A percentile compares a stretch with the other conserved stretches of the same genome.
These are phyloP conservation scores for Limonium bicolor DNA, from an alignment of 148 eudicot genomes.

Conservation along the genomic window DNA sequence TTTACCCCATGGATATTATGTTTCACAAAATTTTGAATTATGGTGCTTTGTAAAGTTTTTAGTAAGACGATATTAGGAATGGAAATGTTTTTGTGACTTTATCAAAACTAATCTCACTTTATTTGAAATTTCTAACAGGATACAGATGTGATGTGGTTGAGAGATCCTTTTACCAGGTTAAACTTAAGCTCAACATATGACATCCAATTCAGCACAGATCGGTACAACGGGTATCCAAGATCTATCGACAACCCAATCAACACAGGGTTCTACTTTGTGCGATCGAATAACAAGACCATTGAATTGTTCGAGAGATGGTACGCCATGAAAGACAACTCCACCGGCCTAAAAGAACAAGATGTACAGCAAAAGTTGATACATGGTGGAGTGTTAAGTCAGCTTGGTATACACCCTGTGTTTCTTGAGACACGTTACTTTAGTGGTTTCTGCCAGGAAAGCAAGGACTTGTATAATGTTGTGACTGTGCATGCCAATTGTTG, in stretches of 20 bases:
- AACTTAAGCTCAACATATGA: slow-evolving; percentile 17
- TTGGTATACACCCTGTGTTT: slow-evolving; percentile 22
- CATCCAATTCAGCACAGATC: slow-evolving; percentile 39
- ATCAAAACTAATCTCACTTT: no score
- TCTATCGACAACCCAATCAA: slow-evolving; percentile 30
- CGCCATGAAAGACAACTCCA: slow-evolving; percentile 25
- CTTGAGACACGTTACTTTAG: slow-evolving; percentile 45
- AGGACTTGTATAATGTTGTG: slow-evolving; percentile 21
- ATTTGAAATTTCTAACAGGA: no score
- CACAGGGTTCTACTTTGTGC: slow-evolving; percentile 62
- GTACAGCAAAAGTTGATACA: slow-evolving; percentile 22
- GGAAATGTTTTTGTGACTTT: no score
- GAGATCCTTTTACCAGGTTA: slow-evolving; percentile 39
- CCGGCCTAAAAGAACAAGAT: slow-evolving; percentile 63
- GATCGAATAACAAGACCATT: slow-evolving; percentile 52
- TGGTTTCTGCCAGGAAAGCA: slow-evolving; percentile 49
- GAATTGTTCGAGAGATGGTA: slow-evolving; percentile 49
- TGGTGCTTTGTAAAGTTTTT: no score
- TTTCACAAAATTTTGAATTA: no score
- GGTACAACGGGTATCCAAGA: slow-evolving; percentile 16
- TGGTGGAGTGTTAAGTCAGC: slow-evolving; percentile 10
- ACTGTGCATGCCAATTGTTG: slow-evolving; percentile 86
- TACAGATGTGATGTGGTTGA: slow-evolving; percentile 51
- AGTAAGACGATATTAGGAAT: no score
- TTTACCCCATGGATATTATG: no score